These are phyloP conservation scores for Paramyrothecium sp. DNA, from an alignment of 2,329 filamentous ascomycete species.

Conservation along the genomic window DNA sequence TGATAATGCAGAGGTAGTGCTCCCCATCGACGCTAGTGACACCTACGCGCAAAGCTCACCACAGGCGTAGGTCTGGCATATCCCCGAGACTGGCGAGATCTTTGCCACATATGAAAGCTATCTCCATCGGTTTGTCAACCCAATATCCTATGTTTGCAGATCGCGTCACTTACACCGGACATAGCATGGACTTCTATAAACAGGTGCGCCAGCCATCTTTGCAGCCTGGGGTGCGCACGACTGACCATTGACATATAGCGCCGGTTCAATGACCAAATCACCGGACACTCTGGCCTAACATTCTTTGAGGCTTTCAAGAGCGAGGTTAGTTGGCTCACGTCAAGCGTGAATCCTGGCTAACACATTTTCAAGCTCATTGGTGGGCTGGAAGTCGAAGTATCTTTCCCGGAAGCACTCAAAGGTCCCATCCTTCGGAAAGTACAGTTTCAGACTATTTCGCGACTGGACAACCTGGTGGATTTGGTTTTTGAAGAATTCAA, in stretches of 20 bases:
- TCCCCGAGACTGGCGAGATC: slow-evolving; percentile 84
- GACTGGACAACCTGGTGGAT: slow-evolving; percentile 79
- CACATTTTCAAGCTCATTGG: slow-evolving; percentile 60
- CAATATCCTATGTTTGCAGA: neutral
- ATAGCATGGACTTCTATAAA: slow-evolving; percentile 88
- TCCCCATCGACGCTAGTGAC: no score
- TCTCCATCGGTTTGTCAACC: slow-evolving; percentile 65
- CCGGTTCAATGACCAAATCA: slow-evolving; percentile 93
- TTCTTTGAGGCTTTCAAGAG: slow-evolving; percentile 93
- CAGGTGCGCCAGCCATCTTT: slow-evolving; percentile 56
- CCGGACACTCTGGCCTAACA: slow-evolving; percentile 83
- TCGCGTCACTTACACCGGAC: slow-evolving; percentile 14
- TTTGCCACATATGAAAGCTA: slow-evolving; percentile 89
- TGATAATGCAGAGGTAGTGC: slow-evolving; percentile 80
- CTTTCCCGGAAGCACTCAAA: slow-evolving; percentile 88
- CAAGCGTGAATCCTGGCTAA: neutral
- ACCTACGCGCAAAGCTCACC: slow-evolving; percentile 10
- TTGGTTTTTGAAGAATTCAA: slow-evolving; percentile 77
- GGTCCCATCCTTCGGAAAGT: slow-evolving; percentile 87
- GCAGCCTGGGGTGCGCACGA: slow-evolving; percentile 2
- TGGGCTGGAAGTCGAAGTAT: slow-evolving; percentile 83
- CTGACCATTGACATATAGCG: slow-evolving; percentile 48
- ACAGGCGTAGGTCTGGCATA: slow-evolving; percentile 80
- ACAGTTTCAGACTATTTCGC: slow-evolving; percentile 84
- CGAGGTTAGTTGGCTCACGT: slow-evolving; percentile 62